Evolutionary conservation across 2,329 filamentous ascomycete genomes (phyloP), one percentile per base, ranked within the genome.

Genomic region (Cercospora canescens): DNA sequence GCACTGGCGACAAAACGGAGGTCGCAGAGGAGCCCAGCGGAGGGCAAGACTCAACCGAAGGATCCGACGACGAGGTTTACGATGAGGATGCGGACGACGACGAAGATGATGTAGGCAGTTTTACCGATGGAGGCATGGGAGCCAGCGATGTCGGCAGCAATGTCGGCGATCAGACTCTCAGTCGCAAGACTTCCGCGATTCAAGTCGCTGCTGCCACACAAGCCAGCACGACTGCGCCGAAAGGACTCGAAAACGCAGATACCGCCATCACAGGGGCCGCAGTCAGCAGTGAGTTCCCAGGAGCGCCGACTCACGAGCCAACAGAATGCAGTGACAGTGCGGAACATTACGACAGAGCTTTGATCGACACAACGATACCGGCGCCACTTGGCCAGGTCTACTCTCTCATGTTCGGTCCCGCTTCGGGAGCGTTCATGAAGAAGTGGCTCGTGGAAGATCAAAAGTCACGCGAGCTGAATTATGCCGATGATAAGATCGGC

Each of bases 361-460:
- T 97, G 45, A 94, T 91, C 55, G 94, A 99, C 77, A 94, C 97
- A 50, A 82, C 91, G 4, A 90, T 99, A 58, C 86, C 90, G 0
- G 95, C 94, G 1, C 95, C 95, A 0, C 82, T 99, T 1, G 95
- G 95, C 61, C 96, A 97, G 76, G 88, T 98, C 32, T 99, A 96
- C 78, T 91, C 88, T 68, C 81, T 97, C 64, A 86, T 97, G 72
- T 99, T 97, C 74, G 95, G 96, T 0, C 87, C 91, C 2, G 86
- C 85, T 1, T 97, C 94, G 1, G 86, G 88, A 5, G 81, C 85
- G 0, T 99, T 94, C 80, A 93, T 99, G 87, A 84, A 86, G 12
- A 95, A 93, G 74, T 98, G 93, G 86, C 83, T 99, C 52, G 85
- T 91, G 0, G 89, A 89, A 24, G 93, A 97, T 64, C 92, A 97